phyloP scores from a whole-genome alignment of 2,329 filamentous ascomycete species.

The Myriosclerotinia curreyana region DNA sequence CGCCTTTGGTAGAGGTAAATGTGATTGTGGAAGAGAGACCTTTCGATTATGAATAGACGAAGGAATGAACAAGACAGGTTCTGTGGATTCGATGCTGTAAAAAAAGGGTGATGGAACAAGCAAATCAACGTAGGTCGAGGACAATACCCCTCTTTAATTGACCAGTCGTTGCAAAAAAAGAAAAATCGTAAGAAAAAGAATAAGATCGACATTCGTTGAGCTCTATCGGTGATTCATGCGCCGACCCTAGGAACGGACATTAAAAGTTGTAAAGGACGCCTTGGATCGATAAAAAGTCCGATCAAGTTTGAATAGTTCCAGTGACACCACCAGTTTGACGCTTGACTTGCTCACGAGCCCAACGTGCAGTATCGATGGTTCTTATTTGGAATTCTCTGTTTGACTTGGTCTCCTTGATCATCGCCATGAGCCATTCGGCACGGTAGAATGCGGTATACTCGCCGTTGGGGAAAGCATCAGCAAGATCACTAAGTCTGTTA shows the following conservation, averaged over 20 bases:
- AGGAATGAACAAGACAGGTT: constrained; percentile 16
- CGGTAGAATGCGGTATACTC: constrained; percentile 83
- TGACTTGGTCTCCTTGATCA: constrained; percentile 88
- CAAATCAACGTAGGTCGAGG: constrained; percentile 35
- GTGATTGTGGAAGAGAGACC: constrained; percentile 7
- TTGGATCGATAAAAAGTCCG: constrained; percentile 17
- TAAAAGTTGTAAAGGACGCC: constrained; percentile 32
- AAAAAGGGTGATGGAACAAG: constrained; percentile 17
- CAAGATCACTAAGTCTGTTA: constrained; percentile 67
- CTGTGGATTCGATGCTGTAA: constrained; percentile 11
- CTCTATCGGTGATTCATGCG: constrained; percentile 33
- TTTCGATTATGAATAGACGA: constrained; percentile 6
- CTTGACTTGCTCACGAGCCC: constrained; percentile 97
- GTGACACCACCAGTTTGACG: constrained; percentile 65
- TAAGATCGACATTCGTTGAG: constrained; percentile 25
- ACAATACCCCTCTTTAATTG: constrained; percentile 40
- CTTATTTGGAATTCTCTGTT: constrained; percentile 83
- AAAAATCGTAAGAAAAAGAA: constrained; percentile 24
- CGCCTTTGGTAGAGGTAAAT: background rate
- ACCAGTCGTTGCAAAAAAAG: constrained; percentile 33
- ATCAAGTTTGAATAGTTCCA: constrained; percentile 39
- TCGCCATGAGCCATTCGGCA: constrained; percentile 80
- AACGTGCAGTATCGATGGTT: constrained; percentile 91
- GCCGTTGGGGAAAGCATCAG: constrained; percentile 88
- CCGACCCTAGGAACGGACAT: constrained; percentile 31